phyloP scores from a whole-genome alignment of 169 alveolate species.

The Fabrea salina region DNA sequence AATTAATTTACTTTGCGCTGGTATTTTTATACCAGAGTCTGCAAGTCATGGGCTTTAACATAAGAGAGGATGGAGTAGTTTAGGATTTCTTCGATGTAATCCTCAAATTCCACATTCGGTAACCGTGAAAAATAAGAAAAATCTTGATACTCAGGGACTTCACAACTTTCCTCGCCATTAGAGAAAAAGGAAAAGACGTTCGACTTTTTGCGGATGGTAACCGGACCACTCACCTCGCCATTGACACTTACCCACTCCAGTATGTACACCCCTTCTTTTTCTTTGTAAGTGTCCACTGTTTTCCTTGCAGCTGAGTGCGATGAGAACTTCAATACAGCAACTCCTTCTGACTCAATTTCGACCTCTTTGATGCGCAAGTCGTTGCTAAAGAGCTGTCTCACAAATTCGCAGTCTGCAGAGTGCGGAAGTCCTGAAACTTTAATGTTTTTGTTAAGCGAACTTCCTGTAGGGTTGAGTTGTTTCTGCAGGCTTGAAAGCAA shows the following conservation, averaged over 20 bases:
- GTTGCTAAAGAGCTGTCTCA: background rate
- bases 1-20: no score
- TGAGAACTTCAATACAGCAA: conserved; percentile 3
- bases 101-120: no score
- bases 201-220: no score
- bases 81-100: no score
- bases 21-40: no score
- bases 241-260: background rate
- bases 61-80: no score
- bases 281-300: conserved; percentile 15
- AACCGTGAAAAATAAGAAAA: no score
- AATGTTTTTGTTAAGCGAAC: conserved; percentile 8
- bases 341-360: background rate
- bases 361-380: background rate
- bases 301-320: conserved; percentile 36
- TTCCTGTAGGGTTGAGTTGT: conserved; percentile 26
- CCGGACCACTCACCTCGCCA: conserved; percentile 31
- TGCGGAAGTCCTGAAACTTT: background rate
- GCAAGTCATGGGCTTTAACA: no score
- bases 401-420: background rate
- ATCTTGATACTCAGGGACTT: no score
- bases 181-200: no score
- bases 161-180: no score
- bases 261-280: background rate
- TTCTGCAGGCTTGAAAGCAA: background rate